Percentiles rank a stretch among this genome's conserved stretches.
Conservation (phyloP, 2,329 filamentous ascomycete species). For the Cordyceps tenuipes region DNA sequence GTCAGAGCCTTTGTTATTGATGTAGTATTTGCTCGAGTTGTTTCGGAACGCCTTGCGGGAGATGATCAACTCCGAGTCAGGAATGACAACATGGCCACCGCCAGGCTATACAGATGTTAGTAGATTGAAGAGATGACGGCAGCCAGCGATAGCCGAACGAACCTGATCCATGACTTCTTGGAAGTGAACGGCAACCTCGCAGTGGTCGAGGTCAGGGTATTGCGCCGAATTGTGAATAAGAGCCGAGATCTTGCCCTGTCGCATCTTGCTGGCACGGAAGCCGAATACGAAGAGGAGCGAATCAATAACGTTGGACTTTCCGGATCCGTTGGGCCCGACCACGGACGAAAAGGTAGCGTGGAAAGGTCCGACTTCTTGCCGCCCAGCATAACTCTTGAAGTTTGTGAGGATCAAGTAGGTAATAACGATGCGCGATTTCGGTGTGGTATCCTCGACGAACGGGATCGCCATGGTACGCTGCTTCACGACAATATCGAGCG, state of each 20-base stretch:
- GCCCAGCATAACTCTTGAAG: constrained; percentile 97
- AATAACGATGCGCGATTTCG: constrained; percentile 84
- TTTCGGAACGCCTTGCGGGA: constrained; percentile 94
- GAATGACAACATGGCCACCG: constrained; percentile 67
- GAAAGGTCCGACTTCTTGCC: constrained; percentile 92
- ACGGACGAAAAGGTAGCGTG: constrained; percentile 96
- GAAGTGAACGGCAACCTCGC: constrained; percentile 95
- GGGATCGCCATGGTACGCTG: constrained; percentile 63
- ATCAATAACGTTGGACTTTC: constrained; percentile 98
- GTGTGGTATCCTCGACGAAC: constrained; percentile 64
- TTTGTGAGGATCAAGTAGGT: constrained; percentile 88
- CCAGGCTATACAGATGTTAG: constrained; percentile 44
- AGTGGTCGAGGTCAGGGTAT: constrained; percentile 75
- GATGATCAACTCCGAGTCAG: constrained; percentile 76
- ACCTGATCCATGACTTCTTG: constrained; percentile 85
- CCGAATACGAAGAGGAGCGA: constrained; percentile 98
- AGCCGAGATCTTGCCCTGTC: constrained; percentile 95
- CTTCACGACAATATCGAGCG: constrained; percentile 90
- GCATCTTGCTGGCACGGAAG: constrained; percentile 98
- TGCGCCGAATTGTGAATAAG: constrained; percentile 94
- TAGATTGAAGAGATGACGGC: not conserved
- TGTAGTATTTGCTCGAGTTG: constrained; percentile 97
- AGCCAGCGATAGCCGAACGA: constrained; percentile 18
- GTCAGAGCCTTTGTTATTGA: constrained; percentile 80
- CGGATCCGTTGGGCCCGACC: constrained; percentile 94